Conservation (phyloP, 1,284 basidiomycete species). For the Ceratobasidium sp. region DNA sequence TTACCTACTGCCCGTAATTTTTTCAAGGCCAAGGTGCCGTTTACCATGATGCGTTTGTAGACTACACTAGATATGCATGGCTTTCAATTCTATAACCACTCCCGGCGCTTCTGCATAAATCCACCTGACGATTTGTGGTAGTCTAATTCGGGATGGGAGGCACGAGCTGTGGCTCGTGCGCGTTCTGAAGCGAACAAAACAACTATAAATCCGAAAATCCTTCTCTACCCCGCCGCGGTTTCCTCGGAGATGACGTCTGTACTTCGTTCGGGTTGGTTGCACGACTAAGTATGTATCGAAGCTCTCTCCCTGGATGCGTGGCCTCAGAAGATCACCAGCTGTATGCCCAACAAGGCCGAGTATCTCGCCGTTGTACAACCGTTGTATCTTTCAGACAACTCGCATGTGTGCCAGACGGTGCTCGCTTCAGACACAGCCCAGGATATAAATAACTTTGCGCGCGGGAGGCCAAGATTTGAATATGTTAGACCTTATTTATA, state of each 20-base stretch:
- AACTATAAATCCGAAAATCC: background rate
- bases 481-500: background rate
- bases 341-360: slow-evolving; percentile 2
- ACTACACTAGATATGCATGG: background rate
- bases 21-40: background rate
- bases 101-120: background rate
- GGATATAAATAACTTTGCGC: background rate
- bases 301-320: background rate
- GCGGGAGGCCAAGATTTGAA: background rate
- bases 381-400: background rate
- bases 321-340: background rate
- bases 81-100: background rate
- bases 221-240: background rate
- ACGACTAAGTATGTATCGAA: background rate
- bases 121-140: background rate
- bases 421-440: background rate
- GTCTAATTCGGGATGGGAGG: background rate
- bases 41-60: slow-evolving; percentile 4
- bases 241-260: too few species aligned
- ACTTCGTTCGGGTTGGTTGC: background rate
- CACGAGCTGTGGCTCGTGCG: too few species aligned
- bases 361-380: background rate
- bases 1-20: slow-evolving; percentile 46
- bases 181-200: background rate
- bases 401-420: background rate